phyloP scores from a whole-genome alignment of 2,329 filamentous ascomycete species.

The Akanthomyces muscarius region DNA sequence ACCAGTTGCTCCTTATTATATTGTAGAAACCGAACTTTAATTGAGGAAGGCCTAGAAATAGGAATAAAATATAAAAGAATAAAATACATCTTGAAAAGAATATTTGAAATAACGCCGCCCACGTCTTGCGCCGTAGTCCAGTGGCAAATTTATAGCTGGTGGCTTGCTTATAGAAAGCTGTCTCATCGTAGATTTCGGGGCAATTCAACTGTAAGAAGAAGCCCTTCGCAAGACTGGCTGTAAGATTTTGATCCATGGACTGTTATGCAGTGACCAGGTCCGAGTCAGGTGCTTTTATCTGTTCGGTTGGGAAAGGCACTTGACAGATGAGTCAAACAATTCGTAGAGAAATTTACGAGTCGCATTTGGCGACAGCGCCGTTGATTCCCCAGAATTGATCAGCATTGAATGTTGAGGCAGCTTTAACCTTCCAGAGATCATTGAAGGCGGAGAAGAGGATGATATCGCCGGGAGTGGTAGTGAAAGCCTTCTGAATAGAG shows the following conservation, averaged over 20 bases:
- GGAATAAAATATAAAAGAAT: background rate
- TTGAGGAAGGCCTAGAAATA: background rate
- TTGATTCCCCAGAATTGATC: conserved; percentile 75
- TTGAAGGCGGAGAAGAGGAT: conserved; percentile 79
- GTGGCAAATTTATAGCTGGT: background rate
- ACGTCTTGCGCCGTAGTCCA: background rate
- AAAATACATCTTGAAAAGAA: background rate
- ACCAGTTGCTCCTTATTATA: too few species aligned
- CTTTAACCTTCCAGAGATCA: conserved; percentile 71
- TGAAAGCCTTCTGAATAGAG: conserved; percentile 60
- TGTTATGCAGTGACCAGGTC: too few species aligned
- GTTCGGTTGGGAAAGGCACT: background rate
- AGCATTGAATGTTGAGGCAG: conserved; percentile 58
- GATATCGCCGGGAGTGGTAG: conserved; percentile 45
- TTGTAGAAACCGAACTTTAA: background rate
- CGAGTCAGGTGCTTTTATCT: too few species aligned
- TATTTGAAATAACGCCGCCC: background rate
- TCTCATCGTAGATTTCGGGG: background rate
- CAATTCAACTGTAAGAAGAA: background rate
- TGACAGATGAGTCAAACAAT: background rate
- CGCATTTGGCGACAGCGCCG: conserved; percentile 25
- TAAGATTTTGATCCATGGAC: background rate
- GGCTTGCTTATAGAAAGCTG: background rate
- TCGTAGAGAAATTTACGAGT: background rate
- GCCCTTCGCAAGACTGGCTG: background rate